Evolutionary conservation across 78 protist species (phyloP), one percentile per base, ranked within the genome.

Genomic region (Trichosphaerium sp.): DNA sequence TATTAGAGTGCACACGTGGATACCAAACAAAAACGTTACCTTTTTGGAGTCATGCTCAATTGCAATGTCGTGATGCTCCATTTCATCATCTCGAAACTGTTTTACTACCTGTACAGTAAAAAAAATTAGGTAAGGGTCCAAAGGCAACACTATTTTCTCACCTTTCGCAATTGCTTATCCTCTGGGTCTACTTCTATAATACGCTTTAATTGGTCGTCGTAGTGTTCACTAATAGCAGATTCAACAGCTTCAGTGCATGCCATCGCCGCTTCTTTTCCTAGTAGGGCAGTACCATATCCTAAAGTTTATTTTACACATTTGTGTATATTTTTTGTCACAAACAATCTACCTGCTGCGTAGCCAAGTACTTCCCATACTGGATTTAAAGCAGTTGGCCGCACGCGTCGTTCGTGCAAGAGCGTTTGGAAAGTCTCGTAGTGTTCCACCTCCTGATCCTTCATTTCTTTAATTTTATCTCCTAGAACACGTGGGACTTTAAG

Each of bases 261-360:
- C 91, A 86, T 86, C 1, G 91, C 91, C 15, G 91, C 87, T 54
- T 80, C 86, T 44, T 70, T 75, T 32, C 91, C 88, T 61, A 86
- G 71, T 18, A 71, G 44, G 3, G 87, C 91, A 25, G 84, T 73
- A 2, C 72, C 91, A 21, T 64, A 75, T 7, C 88, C 86, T 40
- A 61, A 43, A 0, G 71, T n/a, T n/a, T n/a, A n/a, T n/a, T n/a
- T n/a, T n/a, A n/a, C n/a, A n/a, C n/a, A n/a, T 7, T 14, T 31
- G 25, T 15, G 12, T 34, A 4, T 31, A n/a, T n/a, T n/a, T n/a
- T n/a, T n/a, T n/a, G n/a, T n/a, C n/a, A n/a, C n/a, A n/a, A n/a
- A n/a, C n/a, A n/a, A n/a, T n/a, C 28, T n/a, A 4, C 71, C 81
- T 25, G 67, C 37, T 0, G 54, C 83, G 58, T 60, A 85, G 21